Evolutionary conservation across 495 filamentous ascomycete species (phyloP).

Genomic region (Penicillium odoratum): DNA sequence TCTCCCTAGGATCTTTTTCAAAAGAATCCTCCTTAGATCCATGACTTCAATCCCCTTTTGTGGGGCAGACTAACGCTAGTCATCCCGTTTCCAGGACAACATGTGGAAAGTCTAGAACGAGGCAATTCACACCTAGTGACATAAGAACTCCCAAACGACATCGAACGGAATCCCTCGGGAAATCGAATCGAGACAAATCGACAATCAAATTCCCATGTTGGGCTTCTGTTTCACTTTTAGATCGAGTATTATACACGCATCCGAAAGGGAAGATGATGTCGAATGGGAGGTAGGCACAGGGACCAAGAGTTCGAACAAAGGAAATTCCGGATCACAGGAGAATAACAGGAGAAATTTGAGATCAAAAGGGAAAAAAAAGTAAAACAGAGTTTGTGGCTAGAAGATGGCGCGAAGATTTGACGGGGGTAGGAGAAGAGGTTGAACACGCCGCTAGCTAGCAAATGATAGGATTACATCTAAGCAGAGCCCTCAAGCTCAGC

Average conservation of each 20-base stretch:
- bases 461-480: slow-evolving; percentile 55
- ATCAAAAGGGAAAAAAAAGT: slow-evolving; percentile 15
- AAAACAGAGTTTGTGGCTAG: slow-evolving; percentile 31
- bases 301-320: slow-evolving; percentile 38
- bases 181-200: slow-evolving; percentile 9
- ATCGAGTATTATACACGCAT: slow-evolving; percentile 51
- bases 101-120: slow-evolving; percentile 2
- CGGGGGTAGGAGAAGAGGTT: slow-evolving; percentile 9
- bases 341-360: slow-evolving; percentile 21
- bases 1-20: not conserved
- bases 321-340: slow-evolving; percentile 31
- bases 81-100: slow-evolving; percentile 5
- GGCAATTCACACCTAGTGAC: not conserved
- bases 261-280: slow-evolving; percentile 35
- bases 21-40: not conserved
- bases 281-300: slow-evolving; percentile 22
- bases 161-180: slow-evolving; percentile 6
- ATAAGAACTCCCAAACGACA: slow-evolving; percentile 8
- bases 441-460: slow-evolving; percentile 32
- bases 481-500: slow-evolving; percentile 80
- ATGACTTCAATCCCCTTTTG: slow-evolving; percentile 2
- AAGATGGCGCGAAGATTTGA: slow-evolving; percentile 18
- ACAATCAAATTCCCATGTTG: slow-evolving; percentile 36
- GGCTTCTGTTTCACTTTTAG: slow-evolving; percentile 33
- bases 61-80: not conserved